Evolutionary conservation across 2,329 filamentous ascomycete genomes (phyloP).

Genomic region (Atkinsonella hypoxylon): DNA sequence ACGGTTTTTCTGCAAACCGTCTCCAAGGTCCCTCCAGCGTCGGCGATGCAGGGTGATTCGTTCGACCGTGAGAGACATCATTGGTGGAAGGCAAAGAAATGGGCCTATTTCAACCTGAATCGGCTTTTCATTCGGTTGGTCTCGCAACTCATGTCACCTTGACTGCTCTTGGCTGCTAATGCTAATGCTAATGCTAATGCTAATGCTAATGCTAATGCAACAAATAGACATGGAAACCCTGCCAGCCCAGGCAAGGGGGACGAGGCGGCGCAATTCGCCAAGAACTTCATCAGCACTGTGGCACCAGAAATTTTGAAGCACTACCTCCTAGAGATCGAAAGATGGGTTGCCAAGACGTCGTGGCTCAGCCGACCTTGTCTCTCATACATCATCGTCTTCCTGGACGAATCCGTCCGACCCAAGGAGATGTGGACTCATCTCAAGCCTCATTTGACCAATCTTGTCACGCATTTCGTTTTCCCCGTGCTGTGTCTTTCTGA

Average conservation of each 20-base stretch:
- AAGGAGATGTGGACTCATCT: conserved; percentile 95
- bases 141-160: neutral
- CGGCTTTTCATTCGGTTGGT: conserved; percentile 78
- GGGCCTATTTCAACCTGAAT: conserved; percentile 97
- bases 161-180: neutral
- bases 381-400: conserved; percentile 85
- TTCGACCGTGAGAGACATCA: conserved; percentile 86
- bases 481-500: conserved; percentile 85
- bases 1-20: conserved; percentile 87
- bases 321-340: conserved; percentile 89
- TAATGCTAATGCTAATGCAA: neutral
- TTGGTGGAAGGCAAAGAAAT: conserved; percentile 99
- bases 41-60: conserved; percentile 69
- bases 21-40: conserved; percentile 68
- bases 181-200: neutral
- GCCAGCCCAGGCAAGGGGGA: conserved; percentile 60
- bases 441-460: conserved; percentile 83
- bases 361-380: conserved; percentile 94
- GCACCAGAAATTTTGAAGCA: conserved; percentile 93
- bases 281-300: conserved; percentile 81
- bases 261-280: conserved; percentile 72
- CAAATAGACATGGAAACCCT: conserved; percentile 74
- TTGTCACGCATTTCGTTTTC: conserved; percentile 92
- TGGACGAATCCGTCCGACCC: conserved; percentile 94
- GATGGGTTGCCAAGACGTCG: conserved; percentile 87